A percentile compares a stretch with the other conserved stretches of the same genome.
phyloP scores from a whole-genome alignment of 75 land plant species.

The Larix kaempferi region DNA sequence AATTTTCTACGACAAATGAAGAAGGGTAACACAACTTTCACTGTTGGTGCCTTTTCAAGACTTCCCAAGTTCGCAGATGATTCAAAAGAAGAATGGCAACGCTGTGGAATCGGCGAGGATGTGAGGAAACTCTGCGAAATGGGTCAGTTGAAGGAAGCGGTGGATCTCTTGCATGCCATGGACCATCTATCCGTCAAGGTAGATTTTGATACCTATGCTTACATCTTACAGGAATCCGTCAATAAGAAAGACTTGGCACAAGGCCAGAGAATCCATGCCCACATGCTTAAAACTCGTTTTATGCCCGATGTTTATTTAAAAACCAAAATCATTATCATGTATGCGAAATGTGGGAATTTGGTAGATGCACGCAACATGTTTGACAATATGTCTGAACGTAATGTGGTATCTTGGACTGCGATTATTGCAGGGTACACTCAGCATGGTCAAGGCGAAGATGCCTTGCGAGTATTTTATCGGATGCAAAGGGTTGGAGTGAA shows the following conservation, averaged over 20 bases:
- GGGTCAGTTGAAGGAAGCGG: no score
- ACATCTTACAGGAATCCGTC: neutral
- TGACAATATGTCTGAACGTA: constrained; percentile 20
- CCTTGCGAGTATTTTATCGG: constrained; percentile 6
- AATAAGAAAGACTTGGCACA: neutral
- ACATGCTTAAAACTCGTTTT: neutral
- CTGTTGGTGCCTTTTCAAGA: no score
- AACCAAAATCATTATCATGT: constrained; percentile 8
- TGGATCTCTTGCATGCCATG: no score
- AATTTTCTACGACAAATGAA: no score
- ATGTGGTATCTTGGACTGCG: constrained; percentile 26
- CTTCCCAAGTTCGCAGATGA: no score
- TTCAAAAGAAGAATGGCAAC: no score
- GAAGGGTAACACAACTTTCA: no score
- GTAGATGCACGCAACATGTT: constrained; percentile 17
- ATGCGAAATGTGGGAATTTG: constrained; percentile 8
- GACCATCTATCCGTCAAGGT: neutral
- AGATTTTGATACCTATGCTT: neutral
- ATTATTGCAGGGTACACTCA: constrained; percentile 30
- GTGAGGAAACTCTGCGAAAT: no score
- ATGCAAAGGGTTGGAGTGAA: constrained; percentile 11
- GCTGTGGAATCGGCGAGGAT: no score
- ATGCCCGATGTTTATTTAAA: neutral
- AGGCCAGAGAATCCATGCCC: neutral
- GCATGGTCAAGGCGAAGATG: constrained; percentile 17